Conservation (phyloP, 352 stramenopile genomes). For the Pythium chondricola region DNA sequence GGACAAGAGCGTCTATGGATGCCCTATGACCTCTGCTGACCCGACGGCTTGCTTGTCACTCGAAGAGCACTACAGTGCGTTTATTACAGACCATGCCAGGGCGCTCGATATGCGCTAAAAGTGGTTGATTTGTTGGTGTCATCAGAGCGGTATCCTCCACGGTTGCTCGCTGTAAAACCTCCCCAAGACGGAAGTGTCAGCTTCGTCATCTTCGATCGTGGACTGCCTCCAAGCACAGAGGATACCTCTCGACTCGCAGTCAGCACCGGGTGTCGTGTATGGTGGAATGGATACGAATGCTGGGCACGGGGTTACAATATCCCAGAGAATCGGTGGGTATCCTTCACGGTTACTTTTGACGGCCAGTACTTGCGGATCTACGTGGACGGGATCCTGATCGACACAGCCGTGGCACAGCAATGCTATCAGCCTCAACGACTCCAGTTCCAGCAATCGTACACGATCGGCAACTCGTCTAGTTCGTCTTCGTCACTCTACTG, state of each 20-base stretch:
- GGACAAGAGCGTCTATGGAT: conserved; percentile 46
- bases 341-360: conserved; percentile 42
- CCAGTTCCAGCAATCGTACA: no score
- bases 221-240: conserved; percentile 13
- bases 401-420: conserved; percentile 22
- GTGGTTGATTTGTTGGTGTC: no score
- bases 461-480: background rate
- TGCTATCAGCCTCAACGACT: background rate
- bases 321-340: conserved; percentile 45
- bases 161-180: conserved; percentile 36
- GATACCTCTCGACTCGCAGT: no score
- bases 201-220: conserved; percentile 52
- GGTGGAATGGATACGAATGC: conserved; percentile 34
- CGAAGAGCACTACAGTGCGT: conserved; percentile 11
- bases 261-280: conserved; percentile 37
- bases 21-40: conserved; percentile 19
- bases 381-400: conserved; percentile 35
- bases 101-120: no score
- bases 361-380: conserved; percentile 37
- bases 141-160: conserved; percentile 22
- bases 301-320: conserved; percentile 45
- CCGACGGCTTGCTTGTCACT: conserved; percentile 3
- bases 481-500: conserved; percentile 38
- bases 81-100: no score
- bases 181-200: background rate